Conservation (phyloP, 2,329 filamentous ascomycete genomes). For the Calycina marina region DNA sequence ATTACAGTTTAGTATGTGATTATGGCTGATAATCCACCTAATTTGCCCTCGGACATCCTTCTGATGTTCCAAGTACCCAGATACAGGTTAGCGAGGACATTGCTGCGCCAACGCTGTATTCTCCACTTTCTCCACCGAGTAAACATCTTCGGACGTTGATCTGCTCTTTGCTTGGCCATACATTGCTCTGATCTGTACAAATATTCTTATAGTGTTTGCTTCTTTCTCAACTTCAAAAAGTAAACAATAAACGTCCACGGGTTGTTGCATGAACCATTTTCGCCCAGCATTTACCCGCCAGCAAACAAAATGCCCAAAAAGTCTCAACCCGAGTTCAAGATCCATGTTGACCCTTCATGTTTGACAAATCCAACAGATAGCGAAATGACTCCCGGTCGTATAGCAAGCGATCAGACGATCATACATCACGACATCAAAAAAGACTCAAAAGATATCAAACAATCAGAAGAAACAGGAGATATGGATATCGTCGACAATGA, state of each 20-base stretch:
- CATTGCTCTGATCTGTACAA: too few relatives aligned
- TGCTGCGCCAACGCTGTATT: too few relatives aligned
- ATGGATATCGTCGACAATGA: conserved; percentile 4
- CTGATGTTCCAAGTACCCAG: too few relatives aligned
- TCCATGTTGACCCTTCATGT: conserved; percentile 20
- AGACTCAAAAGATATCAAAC: neutral
- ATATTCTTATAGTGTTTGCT: too few relatives aligned
- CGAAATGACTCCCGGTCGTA: conserved; percentile 8
- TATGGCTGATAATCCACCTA: too few relatives aligned
- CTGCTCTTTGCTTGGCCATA: too few relatives aligned
- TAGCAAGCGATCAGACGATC: conserved; percentile 13
- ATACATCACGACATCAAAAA: conserved; percentile 10
- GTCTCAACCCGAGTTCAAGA: conserved; percentile 15
- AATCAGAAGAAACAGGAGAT: conserved; percentile 5
- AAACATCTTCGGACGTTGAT: too few relatives aligned
- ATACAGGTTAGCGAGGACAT: too few relatives aligned
- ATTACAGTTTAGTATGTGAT: too few relatives aligned
- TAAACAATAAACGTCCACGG: conserved; percentile 6
- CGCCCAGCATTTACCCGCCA: conserved; percentile 13
- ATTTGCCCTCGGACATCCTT: too few relatives aligned
- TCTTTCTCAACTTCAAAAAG: too few relatives aligned
- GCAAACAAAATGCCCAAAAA: conserved; percentile 12
- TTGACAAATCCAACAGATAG: conserved; percentile 11
- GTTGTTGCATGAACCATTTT: conserved; percentile 16
- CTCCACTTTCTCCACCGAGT: too few relatives aligned